Percentiles rank a stretch among this genome's conserved stretches.
phyloP scores from a whole-genome alignment of 2,329 filamentous ascomycete species.

The Beauveria asiatica region DNA sequence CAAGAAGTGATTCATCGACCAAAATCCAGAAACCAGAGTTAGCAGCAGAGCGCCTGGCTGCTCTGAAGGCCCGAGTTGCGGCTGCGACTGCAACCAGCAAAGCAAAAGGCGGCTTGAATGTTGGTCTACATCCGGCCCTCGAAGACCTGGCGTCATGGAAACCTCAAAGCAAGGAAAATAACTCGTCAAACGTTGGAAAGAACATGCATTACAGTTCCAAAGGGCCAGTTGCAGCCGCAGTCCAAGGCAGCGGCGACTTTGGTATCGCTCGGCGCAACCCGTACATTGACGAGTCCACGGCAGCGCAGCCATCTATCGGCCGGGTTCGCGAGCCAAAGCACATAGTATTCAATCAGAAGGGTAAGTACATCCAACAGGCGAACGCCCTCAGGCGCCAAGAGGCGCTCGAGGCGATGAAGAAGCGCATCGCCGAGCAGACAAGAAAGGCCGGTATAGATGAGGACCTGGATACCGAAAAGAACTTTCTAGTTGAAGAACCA shows the following conservation, averaged over 20 bases:
- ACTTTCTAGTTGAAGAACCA: conserved; percentile 74
- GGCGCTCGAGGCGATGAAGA: conserved; percentile 89
- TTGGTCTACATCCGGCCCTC: conserved; percentile 70
- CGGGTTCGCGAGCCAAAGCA: conserved; percentile 65
- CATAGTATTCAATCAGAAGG: conserved; percentile 86
- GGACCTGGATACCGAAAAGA: conserved; percentile 79
- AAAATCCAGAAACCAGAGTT: conserved; percentile 48
- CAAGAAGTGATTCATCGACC: conserved; percentile 45
- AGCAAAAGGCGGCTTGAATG: conserved; percentile 59
- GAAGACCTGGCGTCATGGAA: conserved; percentile 45
- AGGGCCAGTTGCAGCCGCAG: conserved; percentile 16
- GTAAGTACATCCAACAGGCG: conserved; percentile 93
- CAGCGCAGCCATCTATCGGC: conserved; percentile 45
- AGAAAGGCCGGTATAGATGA: conserved; percentile 92
- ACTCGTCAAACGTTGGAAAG: neutral
- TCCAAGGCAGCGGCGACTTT: conserved; percentile 9
- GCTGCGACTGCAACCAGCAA: conserved; percentile 58
- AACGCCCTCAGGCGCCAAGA: conserved; percentile 82
- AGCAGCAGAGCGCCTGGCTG: conserved; percentile 60
- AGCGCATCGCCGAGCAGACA: conserved; percentile 77
- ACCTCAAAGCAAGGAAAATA: conserved; percentile 19
- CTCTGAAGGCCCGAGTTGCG: conserved; percentile 71
- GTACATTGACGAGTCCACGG: conserved; percentile 67
- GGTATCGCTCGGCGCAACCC: conserved; percentile 48
- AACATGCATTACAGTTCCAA: conserved; percentile 12